Evolutionary conservation across 805 yeast species (phyloP), one percentile per base, ranked within the genome.

Genomic region (Saccharomyces mikatae): DNA sequence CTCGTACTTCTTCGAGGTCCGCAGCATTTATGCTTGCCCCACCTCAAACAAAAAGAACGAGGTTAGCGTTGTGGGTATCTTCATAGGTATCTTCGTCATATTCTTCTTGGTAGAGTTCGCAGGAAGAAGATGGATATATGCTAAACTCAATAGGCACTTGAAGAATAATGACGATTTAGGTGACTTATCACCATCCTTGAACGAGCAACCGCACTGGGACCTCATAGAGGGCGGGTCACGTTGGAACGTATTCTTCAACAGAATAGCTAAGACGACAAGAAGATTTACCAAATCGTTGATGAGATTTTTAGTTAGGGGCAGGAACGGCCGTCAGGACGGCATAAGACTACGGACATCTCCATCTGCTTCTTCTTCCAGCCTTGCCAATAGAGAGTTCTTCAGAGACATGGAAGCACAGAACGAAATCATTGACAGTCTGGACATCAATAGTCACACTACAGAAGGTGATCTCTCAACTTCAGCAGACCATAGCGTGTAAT

Each of bases 1-100:
- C 70, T 81, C 85, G 41, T 89, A 87, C 68, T 80, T 85, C 64
- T 89, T 89, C 67, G 96, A 89, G 64, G 89, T 89, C 31, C 73
- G 89, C 59, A 87, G 96, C 3, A 82, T 87, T 47, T 86, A 84
- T 70, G 96, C 96, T 0, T 89, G 97, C 69, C 88, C 96, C 0
- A 85, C 90, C 1, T 82, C 87, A 9, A 82, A 84, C 51, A 79
- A 82, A 60, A 80, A 77, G 11, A 84, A 84, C 62, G 82, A 86
- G 56, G 69, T 80, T 53, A 83, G 84, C 17, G 82, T 84, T 2
- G 76, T 86, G 52, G 81, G 87, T 74, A 82, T 86, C 50, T 84
- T 86, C 59, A 57, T 81, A 17, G 72, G 81, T 46, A 83, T 85
- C 52, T 69, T 72, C n/a, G 59, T 66, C 55, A 63, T 71, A 55